phyloP scores from a whole-genome alignment of 2,329 filamentous ascomycete genomes.

The Microsporum canis region DNA sequence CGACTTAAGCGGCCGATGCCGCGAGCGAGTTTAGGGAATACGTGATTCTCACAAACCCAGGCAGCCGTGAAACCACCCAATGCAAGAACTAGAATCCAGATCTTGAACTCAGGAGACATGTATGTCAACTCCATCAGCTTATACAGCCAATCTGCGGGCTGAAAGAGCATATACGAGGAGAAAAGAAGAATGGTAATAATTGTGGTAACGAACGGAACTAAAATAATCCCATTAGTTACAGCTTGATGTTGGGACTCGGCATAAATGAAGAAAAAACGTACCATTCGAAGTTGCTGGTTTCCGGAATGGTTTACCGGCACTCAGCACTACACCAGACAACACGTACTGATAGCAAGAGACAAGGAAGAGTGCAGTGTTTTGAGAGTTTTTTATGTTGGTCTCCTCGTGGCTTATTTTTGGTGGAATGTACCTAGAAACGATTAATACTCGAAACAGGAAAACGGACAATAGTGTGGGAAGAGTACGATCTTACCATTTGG shows the following conservation, averaged over 20 bases:
- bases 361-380: constrained; percentile 85
- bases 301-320: constrained; percentile 81
- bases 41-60: constrained; percentile 58
- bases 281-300: constrained; percentile 69
- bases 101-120: constrained; percentile 60
- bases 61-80: constrained; percentile 55
- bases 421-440: constrained; percentile 54
- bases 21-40: constrained; percentile 60
- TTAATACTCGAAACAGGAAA: background rate
- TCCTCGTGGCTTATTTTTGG: constrained; percentile 66
- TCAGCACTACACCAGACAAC: constrained; percentile 75
- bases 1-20: constrained; percentile 52
- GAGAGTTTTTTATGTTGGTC: constrained; percentile 78
- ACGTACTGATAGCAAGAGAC: constrained; percentile 93
- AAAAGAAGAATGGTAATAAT: constrained; percentile 57
- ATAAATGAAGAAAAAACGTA: constrained; percentile 34
- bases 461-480: no score
- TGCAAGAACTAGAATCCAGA: constrained; percentile 61
- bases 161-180: constrained; percentile 68
- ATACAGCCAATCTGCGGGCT: constrained; percentile 57
- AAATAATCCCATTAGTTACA: constrained; percentile 16
- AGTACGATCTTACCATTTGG: constrained; percentile 55
- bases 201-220: constrained; percentile 74
- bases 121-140: constrained; percentile 75
- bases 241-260: background rate